A percentile compares a stretch with the other conserved stretches of the same genome.
Conservation (phyloP, 2,329 filamentous ascomycete species). For the Teratosphaeria pseudoeucalypti region DNA sequence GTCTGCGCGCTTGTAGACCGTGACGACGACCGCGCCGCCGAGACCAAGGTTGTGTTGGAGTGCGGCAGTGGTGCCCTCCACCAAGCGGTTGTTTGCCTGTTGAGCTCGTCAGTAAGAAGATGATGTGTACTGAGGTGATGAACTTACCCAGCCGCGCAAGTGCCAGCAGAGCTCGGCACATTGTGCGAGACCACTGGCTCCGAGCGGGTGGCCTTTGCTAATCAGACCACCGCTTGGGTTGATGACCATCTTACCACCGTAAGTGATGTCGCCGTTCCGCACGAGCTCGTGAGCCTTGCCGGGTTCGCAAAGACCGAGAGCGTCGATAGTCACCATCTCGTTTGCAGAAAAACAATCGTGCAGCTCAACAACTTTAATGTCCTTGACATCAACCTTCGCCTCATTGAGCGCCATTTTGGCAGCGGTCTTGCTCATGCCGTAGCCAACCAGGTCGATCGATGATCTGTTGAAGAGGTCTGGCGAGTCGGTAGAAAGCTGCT, state of each 20-base stretch:
- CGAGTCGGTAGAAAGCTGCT: constrained; percentile 75
- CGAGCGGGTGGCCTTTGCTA: constrained; percentile 89
- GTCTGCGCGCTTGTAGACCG: constrained; percentile 78
- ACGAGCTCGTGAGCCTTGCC: constrained; percentile 92
- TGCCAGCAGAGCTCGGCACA: constrained; percentile 95
- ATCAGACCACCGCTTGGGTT: constrained; percentile 94
- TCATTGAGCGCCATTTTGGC: constrained; percentile 60
- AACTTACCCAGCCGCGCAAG: constrained; percentile 51
- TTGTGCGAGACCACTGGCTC: constrained; percentile 88
- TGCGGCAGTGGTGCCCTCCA: constrained; percentile 57
- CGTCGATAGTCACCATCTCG: constrained; percentile 84
- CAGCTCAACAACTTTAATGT: constrained; percentile 78
- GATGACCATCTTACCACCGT: constrained; percentile 70
- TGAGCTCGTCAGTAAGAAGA: neutral
- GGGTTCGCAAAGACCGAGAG: constrained; percentile 62
- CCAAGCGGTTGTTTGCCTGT: constrained; percentile 72
- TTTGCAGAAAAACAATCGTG: constrained; percentile 97
- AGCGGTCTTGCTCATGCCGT: constrained; percentile 69
- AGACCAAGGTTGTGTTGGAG: constrained; percentile 91
- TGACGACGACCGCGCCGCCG: constrained; percentile 81
- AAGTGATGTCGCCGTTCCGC: constrained; percentile 77
- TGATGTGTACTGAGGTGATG: neutral
- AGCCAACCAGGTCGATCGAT: constrained; percentile 82
- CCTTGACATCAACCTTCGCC: constrained; percentile 53
- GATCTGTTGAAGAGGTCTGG: constrained; percentile 67